phyloP scores from a whole-genome alignment of 1,284 basidiomycete species.

The Boletus mariae region DNA sequence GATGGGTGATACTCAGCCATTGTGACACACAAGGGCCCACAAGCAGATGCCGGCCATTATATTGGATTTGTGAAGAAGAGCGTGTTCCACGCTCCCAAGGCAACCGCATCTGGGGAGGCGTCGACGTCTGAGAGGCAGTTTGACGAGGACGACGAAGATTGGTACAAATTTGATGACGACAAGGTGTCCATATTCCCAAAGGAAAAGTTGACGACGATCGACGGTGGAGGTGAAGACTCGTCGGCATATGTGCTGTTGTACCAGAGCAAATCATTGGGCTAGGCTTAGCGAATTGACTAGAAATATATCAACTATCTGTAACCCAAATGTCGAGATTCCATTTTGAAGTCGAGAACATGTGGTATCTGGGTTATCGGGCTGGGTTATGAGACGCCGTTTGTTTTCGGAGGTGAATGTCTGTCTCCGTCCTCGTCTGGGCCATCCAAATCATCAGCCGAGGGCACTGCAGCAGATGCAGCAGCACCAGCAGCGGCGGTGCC shows the following conservation, averaged over 20 bases:
- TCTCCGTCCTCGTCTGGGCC: conserved; percentile 29
- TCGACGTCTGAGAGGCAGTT: conserved; percentile 16
- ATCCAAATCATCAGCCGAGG: conserved; percentile 71
- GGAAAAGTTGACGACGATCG: conserved; percentile 79
- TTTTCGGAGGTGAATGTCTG: conserved; percentile 13
- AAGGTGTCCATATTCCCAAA: conserved; percentile 80
- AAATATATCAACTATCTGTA: conserved; percentile 20
- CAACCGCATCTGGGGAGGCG: conserved; percentile 7
- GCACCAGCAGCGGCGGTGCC: conserved; percentile 56
- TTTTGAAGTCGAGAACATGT: neutral
- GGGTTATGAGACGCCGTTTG: conserved; percentile 28
- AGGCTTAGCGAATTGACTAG: conserved; percentile 2
- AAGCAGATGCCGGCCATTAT: conserved; percentile 92
- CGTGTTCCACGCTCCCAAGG: conserved; percentile 45
- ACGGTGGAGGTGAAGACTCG: conserved; percentile 85
- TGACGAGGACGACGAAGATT: conserved; percentile 64
- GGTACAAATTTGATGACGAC: conserved; percentile 93
- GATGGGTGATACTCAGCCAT: conserved; percentile 53
- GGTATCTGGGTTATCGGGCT: neutral
- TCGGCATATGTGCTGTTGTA: conserved; percentile 87
- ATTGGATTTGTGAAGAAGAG: conserved; percentile 85
- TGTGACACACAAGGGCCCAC: conserved; percentile 95
- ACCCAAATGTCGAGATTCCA: conserved; percentile 8
- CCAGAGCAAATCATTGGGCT: conserved; percentile 42
- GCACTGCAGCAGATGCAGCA: conserved; percentile 74